These are phyloP conservation scores for Aspergillus sparsus DNA, from an alignment of 495 filamentous ascomycete genomes.

Conservation along the genomic window DNA sequence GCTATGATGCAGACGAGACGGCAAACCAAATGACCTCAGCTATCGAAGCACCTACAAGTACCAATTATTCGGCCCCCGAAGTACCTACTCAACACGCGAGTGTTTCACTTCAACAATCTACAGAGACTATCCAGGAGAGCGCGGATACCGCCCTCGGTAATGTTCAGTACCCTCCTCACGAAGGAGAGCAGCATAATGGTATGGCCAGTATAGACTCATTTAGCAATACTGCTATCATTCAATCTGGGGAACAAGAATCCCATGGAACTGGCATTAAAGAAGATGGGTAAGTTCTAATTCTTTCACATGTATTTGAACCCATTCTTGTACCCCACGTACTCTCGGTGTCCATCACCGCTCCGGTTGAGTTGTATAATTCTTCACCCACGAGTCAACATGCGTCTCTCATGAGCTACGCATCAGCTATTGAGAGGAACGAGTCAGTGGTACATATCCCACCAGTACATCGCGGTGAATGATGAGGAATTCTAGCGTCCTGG, in stretches of 20 bases:
- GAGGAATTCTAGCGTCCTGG: slow-evolving; percentile 7
- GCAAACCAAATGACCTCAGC: slow-evolving; percentile 44
- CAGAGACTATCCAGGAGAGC: slow-evolving; percentile 47
- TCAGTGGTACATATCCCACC: slow-evolving; percentile 25
- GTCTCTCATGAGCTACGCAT: no score
- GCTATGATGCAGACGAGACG: slow-evolving; percentile 84
- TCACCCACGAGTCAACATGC: no score
- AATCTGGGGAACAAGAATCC: slow-evolving; percentile 34
- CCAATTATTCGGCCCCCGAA: slow-evolving; percentile 27
- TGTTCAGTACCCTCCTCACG: slow-evolving; percentile 48
- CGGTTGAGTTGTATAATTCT: no score
- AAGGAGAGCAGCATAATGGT: slow-evolving; percentile 61
- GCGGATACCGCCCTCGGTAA: slow-evolving; percentile 31
- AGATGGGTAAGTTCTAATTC: slow-evolving; percentile 84
- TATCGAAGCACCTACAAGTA: slow-evolving; percentile 34
- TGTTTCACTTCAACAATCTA: slow-evolving; percentile 28
- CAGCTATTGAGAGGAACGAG: slow-evolving; percentile 12
- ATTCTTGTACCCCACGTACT: slow-evolving; percentile 25
- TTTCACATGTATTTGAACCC: slow-evolving; percentile 25
- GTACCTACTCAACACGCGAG: slow-evolving; percentile 27
- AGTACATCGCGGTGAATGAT: neutral
- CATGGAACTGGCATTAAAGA: slow-evolving; percentile 82
- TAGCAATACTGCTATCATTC: slow-evolving; percentile 31
- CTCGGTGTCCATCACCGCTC: neutral
- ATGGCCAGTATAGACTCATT: slow-evolving; percentile 58